These are phyloP conservation scores for Macrotyloma uniflorum DNA, from an alignment of 306 rosid genomes.

Conservation along the genomic window DNA sequence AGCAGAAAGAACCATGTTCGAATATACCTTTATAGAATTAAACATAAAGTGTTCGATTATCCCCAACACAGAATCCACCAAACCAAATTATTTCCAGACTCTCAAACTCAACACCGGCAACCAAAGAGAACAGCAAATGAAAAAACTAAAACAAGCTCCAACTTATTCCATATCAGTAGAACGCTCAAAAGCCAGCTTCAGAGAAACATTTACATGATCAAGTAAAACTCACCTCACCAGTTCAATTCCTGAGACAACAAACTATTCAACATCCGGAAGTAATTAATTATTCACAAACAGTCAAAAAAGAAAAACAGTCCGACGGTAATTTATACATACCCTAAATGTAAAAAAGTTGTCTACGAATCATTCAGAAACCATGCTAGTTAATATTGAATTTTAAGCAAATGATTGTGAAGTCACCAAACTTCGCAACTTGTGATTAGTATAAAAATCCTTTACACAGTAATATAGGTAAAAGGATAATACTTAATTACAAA, in stretches of 20 bases:
- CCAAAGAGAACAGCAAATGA: background rate
- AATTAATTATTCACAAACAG: background rate
- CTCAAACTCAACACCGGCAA: background rate
- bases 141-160: background rate
- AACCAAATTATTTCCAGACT: background rate
- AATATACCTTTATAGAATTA: background rate
- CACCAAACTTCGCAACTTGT: background rate
- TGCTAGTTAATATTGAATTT: no score
- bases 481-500: constrained; percentile 27
- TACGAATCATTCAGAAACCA: no score
- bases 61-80: background rate
- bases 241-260: no score
- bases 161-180: background rate
- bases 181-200: background rate
- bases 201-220: background rate
- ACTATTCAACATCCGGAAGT: background rate
- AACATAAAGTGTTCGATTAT: background rate
- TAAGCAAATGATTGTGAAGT: background rate
- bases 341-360: no score
- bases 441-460: background rate
- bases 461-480: background rate
- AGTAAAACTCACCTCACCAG: constrained; percentile 10
- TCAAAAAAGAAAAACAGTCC: no score
- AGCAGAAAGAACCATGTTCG: constrained; percentile 3
- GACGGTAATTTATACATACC: no score